Evolutionary conservation across 306 rosid genomes (phyloP), one percentile per base, ranked within the genome.

Genomic region (Dicorynia guianensis): DNA sequence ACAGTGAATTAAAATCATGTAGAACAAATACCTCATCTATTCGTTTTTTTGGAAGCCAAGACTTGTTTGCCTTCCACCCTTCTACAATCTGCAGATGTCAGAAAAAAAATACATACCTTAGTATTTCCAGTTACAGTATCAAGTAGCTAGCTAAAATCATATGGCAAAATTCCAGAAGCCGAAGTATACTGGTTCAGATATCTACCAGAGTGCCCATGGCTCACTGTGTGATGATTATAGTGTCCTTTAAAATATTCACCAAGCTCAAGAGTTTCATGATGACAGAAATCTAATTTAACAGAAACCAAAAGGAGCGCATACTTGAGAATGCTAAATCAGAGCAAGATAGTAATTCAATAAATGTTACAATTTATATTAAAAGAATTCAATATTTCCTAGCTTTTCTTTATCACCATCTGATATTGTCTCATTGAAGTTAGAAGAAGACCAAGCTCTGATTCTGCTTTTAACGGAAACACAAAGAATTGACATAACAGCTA

Each of bases 31-130:
- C 97, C 97, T 85, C 97, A 72, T 90, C 87, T 17, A 88, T 87
- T 78, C 74, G 75, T 63, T 86, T 92, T 79, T 90, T 84, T 15
- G 93, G 93, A 81, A 95, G 83, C 99, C 97, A 95, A 48, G 96
- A 57, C 76, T 92, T 95, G 11, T 85, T 88, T 53, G 76, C 76
- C 81, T 90, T 87, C 99, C 99, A 95, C 62, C 77, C 83, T 19
- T 82, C 78, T 49, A 86, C 84, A 70, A 89, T 89, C 99, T 95
- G 90, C 67, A 78, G 60, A 65, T 39, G 75, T 59, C 81, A 83
- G 60, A 18, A 72, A 68, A 68, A 78, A 44, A 36, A 80, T 68
- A 34, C 20, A 59, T 11, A 12, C 14, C 36, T 63, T 44, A 80
- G 63, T 73, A 78, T 53, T 55, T 55, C 44, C 9, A 36, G 64